Base-by-base conservation (phyloP, 345 rosid genomes). In the Hibiscus syriacus region DNA sequence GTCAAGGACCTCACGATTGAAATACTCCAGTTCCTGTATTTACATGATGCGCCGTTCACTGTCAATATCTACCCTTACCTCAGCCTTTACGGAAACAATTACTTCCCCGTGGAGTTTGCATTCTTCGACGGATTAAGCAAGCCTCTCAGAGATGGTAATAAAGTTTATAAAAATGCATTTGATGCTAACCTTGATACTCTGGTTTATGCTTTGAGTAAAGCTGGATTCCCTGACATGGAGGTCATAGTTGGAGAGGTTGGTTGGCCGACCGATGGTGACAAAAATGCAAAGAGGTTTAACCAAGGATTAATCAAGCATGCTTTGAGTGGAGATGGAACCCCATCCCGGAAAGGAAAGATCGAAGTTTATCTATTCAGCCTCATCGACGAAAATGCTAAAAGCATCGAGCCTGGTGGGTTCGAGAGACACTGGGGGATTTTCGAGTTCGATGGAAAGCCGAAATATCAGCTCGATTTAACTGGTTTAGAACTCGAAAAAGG, bases 21-120 rank as follows among this genome's bases (percentile, higher is more conserved):
- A 23, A 60, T 70, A 32, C 29, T 70, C 36, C 58, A 70, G 48
- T 60, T 46, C 34, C 59, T 70, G 3, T 60, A 59, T 36, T 48
- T 50, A 39, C 73, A 70, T 16, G 66, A 50, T 20, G 80, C 85
- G 0, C 87, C 85, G 25, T 79, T 81, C 75, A 73, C 81, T 0
- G 85, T 83, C 68, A 83, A 83, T 32, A 83, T 83, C 57, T 83
- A 83, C 29, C 87, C 85, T 0, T 83, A 81, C 60, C 73, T 81
- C 50, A 83, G 87, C 55, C 82, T 83, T 32, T 81, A 83, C 17
- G 65, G 71, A 1, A 70, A 79, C 11, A 49, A 66, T 0, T 38
- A 81, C 71, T 83, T 83, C 62, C 87, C 85, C 0, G 0, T 79
- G 9, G 80, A 83, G 66, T 83, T 81, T 49, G 87, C 85, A 1